A percentile compares a stretch with the other conserved stretches of the same genome.
These are phyloP conservation scores for Saturnispora galanensis DNA, from an alignment of 805 yeast genomes.

Conservation along the genomic window DNA sequence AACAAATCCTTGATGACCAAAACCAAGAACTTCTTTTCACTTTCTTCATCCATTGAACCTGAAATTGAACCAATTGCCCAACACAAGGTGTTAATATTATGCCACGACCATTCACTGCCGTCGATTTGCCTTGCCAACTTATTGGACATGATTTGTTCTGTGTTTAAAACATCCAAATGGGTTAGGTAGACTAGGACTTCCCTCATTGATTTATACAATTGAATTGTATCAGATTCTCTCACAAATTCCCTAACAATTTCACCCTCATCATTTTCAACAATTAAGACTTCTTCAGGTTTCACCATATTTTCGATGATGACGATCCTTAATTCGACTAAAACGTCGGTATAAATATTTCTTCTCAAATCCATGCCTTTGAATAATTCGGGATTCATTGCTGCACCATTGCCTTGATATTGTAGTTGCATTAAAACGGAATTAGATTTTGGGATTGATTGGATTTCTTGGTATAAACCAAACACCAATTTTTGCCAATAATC, in stretches of 20 bases:
- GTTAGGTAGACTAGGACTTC: constrained; percentile 92
- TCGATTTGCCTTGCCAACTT: constrained; percentile 89
- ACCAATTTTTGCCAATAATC: constrained; percentile 93
- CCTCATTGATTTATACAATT: constrained; percentile 88
- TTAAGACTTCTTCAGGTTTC: constrained; percentile 93
- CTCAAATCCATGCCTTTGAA: constrained; percentile 75
- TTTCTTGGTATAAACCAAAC: constrained; percentile 72
- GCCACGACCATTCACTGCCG: constrained; percentile 99
- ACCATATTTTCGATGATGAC: constrained; percentile 98
- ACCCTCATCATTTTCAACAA: constrained; percentile 98
- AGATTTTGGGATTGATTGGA: constrained; percentile 64
- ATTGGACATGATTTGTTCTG: constrained; percentile 87
- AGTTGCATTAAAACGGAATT: constrained; percentile 76
- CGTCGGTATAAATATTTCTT: constrained; percentile 70
- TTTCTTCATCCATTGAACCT: constrained; percentile 97
- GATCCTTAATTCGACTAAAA: constrained; percentile 73
- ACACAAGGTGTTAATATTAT: constrained; percentile 89
- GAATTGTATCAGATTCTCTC: constrained; percentile 94
- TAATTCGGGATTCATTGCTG: constrained; percentile 78
- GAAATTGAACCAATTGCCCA: constrained; percentile 99
- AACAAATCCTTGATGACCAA: constrained; percentile 86
- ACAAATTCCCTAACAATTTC: constrained; percentile 97
- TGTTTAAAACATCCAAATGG: constrained; percentile 88
- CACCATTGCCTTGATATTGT: constrained; percentile 53
- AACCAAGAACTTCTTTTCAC: constrained; percentile 90